phyloP scores from a whole-genome alignment of 139 green algal genomes.

The Chlamydomonas eustigma region DNA sequence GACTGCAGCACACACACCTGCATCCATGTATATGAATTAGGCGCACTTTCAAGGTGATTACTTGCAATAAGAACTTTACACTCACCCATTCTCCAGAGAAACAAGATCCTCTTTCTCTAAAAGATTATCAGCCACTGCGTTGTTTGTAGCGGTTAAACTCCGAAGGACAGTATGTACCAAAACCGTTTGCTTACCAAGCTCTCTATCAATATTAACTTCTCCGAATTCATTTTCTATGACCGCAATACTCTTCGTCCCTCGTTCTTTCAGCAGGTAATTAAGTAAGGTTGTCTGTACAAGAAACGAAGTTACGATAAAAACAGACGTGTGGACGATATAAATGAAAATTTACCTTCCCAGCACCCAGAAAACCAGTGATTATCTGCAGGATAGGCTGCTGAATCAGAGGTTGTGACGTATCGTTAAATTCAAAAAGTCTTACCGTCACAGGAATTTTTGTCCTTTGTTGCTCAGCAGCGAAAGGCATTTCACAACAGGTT shows the following conservation, averaged over 20 bases:
- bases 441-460: slow-evolving; percentile 13
- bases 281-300: slow-evolving; percentile 66
- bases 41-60: too few species aligned
- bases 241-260: slow-evolving; percentile 42
- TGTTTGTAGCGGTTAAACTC: too few species aligned
- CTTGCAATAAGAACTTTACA: slow-evolving; percentile 80
- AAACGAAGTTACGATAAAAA: too few species aligned
- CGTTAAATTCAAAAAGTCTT: neutral
- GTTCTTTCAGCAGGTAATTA: slow-evolving; percentile 68
- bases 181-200: slow-evolving; percentile 55
- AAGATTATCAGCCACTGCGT: slow-evolving; percentile 64
- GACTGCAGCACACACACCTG: slow-evolving; percentile 76
- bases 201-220: slow-evolving; percentile 55
- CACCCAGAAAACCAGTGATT: slow-evolving; percentile 17
- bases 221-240: slow-evolving; percentile 50
- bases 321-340: too few species aligned
- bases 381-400: slow-evolving; percentile 2
- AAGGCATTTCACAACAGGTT: too few species aligned
- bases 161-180: too few species aligned
- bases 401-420: neutral
- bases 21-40: neutral
- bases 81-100: slow-evolving; percentile 75
- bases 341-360: slow-evolving; percentile 14
- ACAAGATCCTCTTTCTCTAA: slow-evolving; percentile 78
- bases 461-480: neutral